Base-by-base conservation (phyloP, 192 early-diverging fungal species). In the Linnemannia exigua region DNA sequence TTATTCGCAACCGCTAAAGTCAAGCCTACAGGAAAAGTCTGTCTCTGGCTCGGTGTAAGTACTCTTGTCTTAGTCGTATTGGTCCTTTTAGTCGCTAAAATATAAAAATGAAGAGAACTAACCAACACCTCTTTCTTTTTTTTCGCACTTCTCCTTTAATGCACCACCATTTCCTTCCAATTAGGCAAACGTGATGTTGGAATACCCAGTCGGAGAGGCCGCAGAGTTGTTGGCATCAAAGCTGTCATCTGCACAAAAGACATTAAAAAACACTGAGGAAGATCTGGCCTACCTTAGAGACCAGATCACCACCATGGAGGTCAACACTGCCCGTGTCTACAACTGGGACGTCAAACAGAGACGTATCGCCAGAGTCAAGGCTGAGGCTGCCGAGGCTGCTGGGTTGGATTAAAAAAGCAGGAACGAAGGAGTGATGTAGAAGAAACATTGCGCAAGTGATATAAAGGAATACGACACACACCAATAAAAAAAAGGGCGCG, bases 291-390 rank as follows among this genome's bases (percentile, higher is more conserved):
- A 97, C 79, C 80, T 99, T 89, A 92, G 96, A 75, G 97, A 98
- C 76, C 98, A 99, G 88, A 97, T 99, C 88, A 99, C 98, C 1
- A 99, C 97, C n/a, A 99, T 99, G 97, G 98, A 99, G 87, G 98
- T 97, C 88, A 97, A 96, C 90, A 97, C 94, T 48, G 98, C 98
- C 20, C 93, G 98, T 17, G 96, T 99, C 19, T 98, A 97, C 86
- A 99, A 99, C 90, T 97, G 96, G 95, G 98, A 99, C 85, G 98
- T 99, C 51, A 97, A 97, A 84, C 92, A 92, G 74, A 89, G 97
- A 70, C 88, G 93, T 37, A 54, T 90, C 22, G 76, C 90, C 74
- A 84, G 89, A 72, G 89, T 77, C 63, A 84, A 92, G 72, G 81
- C 71, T 12, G 88, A 87, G 16, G 46, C 75, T 15, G 79, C 71